A percentile compares a stretch with the other conserved stretches of the same genome.
Conservation (phyloP, 2,329 filamentous ascomycete genomes). For the Paracamarosporium sp. region DNA sequence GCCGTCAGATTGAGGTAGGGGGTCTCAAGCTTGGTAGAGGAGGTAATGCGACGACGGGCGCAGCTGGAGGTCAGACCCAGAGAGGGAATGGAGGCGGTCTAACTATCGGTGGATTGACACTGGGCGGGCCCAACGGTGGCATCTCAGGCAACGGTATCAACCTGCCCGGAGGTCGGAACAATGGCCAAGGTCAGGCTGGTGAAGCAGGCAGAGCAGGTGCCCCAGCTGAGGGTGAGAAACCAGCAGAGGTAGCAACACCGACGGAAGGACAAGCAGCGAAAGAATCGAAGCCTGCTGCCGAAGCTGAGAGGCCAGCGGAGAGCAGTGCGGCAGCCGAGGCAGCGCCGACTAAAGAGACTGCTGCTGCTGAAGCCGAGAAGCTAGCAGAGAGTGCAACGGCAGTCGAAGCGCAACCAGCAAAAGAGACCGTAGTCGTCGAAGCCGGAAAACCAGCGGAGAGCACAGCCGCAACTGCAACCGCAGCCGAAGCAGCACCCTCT, state of each 20-base stretch:
- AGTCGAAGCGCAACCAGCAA: not conserved
- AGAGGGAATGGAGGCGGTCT: slow-evolving; percentile 25
- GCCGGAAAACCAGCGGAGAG: not conserved
- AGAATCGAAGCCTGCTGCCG: not conserved
- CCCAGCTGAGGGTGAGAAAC: slow-evolving; percentile 5
- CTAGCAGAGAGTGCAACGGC: not conserved
- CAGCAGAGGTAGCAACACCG: not conserved
- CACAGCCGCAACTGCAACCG: not conserved
- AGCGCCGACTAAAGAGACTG: not conserved
- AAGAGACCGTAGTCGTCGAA: not conserved
- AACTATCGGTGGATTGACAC: slow-evolving; percentile 37
- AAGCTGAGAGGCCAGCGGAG: not conserved
- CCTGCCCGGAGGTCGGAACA: slow-evolving; percentile 15
- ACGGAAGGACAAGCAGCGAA: slow-evolving; percentile 3
- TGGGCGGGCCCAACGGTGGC: slow-evolving; percentile 37
- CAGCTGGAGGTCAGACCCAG: slow-evolving; percentile 11
- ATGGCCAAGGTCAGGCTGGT: not conserved
- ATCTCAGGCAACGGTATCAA: slow-evolving; percentile 31
- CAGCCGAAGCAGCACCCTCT: not conserved
- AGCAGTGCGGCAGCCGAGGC: not conserved
- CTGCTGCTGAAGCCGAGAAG: not conserved
- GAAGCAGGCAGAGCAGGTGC: slow-evolving; percentile 4
- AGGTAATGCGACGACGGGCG: slow-evolving; percentile 3
- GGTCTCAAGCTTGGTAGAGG: slow-evolving; percentile 19
- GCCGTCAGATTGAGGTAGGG: slow-evolving; percentile 26